Conservation (phyloP, 257 asterid genomes). For the Fraxinus americana region DNA sequence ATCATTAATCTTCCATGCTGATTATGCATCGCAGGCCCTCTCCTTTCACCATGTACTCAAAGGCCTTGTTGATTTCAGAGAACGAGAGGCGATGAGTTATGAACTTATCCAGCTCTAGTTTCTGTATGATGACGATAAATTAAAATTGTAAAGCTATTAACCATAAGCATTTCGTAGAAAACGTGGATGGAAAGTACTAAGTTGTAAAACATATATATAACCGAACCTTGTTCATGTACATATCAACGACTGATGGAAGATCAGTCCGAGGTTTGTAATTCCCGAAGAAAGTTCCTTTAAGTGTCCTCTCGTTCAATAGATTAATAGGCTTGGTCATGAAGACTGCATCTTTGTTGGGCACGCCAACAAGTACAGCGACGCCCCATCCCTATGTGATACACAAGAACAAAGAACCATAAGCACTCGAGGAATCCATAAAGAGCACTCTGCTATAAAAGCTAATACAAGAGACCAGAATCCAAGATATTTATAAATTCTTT, state of each 20-base stretch:
- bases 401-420: not conserved
- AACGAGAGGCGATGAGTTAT: slow-evolving; percentile 27
- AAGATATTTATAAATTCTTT: not conserved
- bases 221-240: slow-evolving; percentile 69
- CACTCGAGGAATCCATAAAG: not conserved
- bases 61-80: slow-evolving; percentile 32
- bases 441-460: too few species aligned
- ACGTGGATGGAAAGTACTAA: not conserved
- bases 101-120: slow-evolving; percentile 30
- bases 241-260: slow-evolving; percentile 64
- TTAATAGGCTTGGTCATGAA: slow-evolving; percentile 71
- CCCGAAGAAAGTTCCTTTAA: slow-evolving; percentile 80
- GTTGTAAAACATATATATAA: not conserved
- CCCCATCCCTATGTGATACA: slow-evolving; percentile 61
- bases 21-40: slow-evolving; percentile 32
- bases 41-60: slow-evolving; percentile 30
- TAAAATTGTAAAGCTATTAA: not conserved
- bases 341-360: slow-evolving; percentile 61
- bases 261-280: slow-evolving; percentile 69
- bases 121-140: not conserved
- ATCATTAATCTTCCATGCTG: slow-evolving; percentile 27
- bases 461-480: too few species aligned
- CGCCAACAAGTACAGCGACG: slow-evolving; percentile 78
- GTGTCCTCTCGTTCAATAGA: slow-evolving; percentile 68
- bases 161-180: not conserved